Conservation (phyloP, 176 grass and related monocot genomes). For the Calamus simplicifolius region DNA sequence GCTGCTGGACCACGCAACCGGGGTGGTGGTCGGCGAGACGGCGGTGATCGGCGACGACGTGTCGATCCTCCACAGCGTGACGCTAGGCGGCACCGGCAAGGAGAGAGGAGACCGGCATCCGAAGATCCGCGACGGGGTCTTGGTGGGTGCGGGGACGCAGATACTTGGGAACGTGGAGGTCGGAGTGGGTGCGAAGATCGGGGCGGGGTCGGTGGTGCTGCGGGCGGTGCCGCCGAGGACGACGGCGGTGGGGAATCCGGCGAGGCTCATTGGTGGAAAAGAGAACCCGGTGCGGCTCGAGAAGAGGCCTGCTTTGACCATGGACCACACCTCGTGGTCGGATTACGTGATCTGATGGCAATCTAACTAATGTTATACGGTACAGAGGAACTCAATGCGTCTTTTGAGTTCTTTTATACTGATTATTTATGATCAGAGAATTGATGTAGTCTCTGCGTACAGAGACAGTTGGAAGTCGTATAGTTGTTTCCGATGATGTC, state of each 20-base stretch:
- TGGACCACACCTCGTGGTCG: conserved; percentile 60
- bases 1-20: conserved; percentile 87
- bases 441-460: too few species aligned
- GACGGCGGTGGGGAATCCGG: conserved; percentile 72
- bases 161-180: conserved; percentile 77
- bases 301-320: conserved; percentile 29
- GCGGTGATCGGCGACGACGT: conserved; percentile 65
- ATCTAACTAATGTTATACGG: too few species aligned
- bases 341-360: too few species aligned
- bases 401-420: too few species aligned
- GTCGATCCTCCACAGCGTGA: conserved; percentile 74
- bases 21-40: conserved; percentile 84
- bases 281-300: conserved; percentile 25
- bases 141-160: conserved; percentile 72
- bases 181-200: conserved; percentile 60
- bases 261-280: conserved; percentile 37
- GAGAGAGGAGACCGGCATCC: conserved; percentile 71
- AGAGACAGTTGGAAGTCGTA: too few species aligned
- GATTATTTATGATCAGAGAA: too few species aligned
- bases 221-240: conserved; percentile 38
- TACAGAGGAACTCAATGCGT: too few species aligned
- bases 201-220: conserved; percentile 69
- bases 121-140: conserved; percentile 71
- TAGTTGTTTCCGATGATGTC: too few species aligned
- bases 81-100: conserved; percentile 75